Evolutionary conservation across 2,329 filamentous ascomycete species (phyloP).

Genomic region (Sclerotinia minor): DNA sequence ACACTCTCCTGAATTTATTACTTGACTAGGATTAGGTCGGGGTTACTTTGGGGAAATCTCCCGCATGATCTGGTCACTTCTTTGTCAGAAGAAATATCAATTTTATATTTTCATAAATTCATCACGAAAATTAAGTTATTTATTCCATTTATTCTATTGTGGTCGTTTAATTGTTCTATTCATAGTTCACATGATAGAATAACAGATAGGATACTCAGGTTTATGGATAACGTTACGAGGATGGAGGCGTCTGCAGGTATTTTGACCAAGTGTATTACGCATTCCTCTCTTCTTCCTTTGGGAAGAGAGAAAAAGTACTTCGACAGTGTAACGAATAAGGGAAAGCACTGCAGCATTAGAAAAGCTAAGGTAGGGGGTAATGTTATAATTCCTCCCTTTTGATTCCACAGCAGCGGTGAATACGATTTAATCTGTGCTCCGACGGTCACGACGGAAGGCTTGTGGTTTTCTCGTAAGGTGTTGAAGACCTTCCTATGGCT

Average conservation of each 20-base stretch:
- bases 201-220: background rate
- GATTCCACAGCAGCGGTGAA: conserved; percentile 26
- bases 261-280: conserved; percentile 2
- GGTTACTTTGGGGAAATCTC: conserved; percentile 18
- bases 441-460: conserved; percentile 21
- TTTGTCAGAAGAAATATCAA: conserved; percentile 8
- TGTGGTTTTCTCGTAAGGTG: conserved; percentile 7
- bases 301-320: background rate
- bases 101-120: conserved; percentile 1
- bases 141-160: conserved; percentile 3
- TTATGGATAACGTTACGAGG: background rate
- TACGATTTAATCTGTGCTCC: conserved; percentile 23
- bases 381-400: conserved; percentile 6
- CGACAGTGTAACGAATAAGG: background rate
- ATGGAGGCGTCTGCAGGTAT: conserved; percentile 6
- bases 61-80: conserved; percentile 22
- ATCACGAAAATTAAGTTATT: background rate
- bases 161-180: conserved; percentile 5
- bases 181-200: conserved; percentile 19
- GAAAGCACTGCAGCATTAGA: conserved; percentile 11
- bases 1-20: conserved; percentile 14
- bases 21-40: conserved; percentile 19
- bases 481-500: conserved; percentile 11
- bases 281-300: conserved; percentile 12
- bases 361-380: conserved; percentile 13